Evolutionary conservation across 176 grass and related monocot species (phyloP), one percentile per base, ranked within the genome.

Genomic region (Aegilops tauschii): DNA sequence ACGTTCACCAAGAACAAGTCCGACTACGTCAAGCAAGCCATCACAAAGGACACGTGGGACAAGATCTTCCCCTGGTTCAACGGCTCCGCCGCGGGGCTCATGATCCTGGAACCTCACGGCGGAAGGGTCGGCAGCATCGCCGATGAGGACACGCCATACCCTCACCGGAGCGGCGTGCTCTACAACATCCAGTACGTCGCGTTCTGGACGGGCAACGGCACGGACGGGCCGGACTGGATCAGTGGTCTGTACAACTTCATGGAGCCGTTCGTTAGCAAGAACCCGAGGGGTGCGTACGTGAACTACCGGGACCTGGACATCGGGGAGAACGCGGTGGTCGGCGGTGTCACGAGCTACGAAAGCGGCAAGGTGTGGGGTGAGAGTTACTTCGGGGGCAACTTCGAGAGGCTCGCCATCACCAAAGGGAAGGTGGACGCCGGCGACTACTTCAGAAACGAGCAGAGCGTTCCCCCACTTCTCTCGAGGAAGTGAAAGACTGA

Each of bases 371-470:
- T 87, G 6, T 87, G 87, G 92, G 89, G 89, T 4, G 35, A 56
- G 58, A 87, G 42, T 82, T 94, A 94, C 59, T 89, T 84, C 66
- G 72, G 44, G 1, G 32, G 6, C 6, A 89, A 94, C 73, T 94
- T 87, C 54, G 16, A 82, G 45, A 89, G 77, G 65, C 74, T 94
- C 18, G 87, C 84, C 0, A 8, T 27, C 4, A 80, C 77, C 65
- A 94, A 94, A 66, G 87, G 39, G 0, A 82, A 50, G 80, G 78
- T 85, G 21, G 87, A 92, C 39, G 89, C 87, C 1, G 6, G 5
- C 1, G 88, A 94, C 63, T 94, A 85, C 73, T 94, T 94, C 73
- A 74, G 90, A 20, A 92, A 94, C 29, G 90, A 92, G 78, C 87
- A 90, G 72, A 91, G 66, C 16, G 77, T 94, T 18, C 93, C 93